Evolutionary conservation across 495 filamentous ascomycete genomes (phyloP).

Genomic region (Lepidopterella palustris): DNA sequence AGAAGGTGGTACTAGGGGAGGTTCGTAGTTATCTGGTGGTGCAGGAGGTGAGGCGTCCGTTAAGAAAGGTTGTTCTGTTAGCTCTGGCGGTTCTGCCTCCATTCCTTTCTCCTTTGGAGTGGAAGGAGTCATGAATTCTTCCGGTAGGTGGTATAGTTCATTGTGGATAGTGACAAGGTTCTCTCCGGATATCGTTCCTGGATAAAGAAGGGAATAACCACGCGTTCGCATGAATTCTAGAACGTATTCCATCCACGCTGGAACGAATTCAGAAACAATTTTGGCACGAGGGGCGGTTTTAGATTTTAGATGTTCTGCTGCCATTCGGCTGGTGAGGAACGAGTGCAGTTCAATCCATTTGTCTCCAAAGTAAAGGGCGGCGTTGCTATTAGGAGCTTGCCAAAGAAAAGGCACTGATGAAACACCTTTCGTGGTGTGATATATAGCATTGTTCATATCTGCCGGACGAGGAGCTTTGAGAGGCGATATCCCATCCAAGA

Average conservation of each 20-base stretch:
- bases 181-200: slow-evolving; percentile 45
- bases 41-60: slow-evolving; percentile 17
- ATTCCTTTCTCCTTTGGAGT: background rate
- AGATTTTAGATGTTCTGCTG: slow-evolving; percentile 27
- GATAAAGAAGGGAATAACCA: slow-evolving; percentile 71
- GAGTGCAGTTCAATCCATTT: slow-evolving; percentile 77
- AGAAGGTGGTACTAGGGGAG: slow-evolving; percentile 8
- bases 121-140: slow-evolving; percentile 48
- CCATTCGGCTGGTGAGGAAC: slow-evolving; percentile 56
- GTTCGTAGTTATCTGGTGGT: slow-evolving; percentile 17
- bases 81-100: background rate
- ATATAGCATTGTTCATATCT: slow-evolving; percentile 24
- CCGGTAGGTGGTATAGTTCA: slow-evolving; percentile 63
- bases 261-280: slow-evolving; percentile 45
- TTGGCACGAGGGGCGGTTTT: slow-evolving; percentile 13
- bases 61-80: slow-evolving; percentile 28
- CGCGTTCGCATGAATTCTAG: slow-evolving; percentile 63
- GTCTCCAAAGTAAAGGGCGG: slow-evolving; percentile 71
- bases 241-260: slow-evolving; percentile 71
- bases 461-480: slow-evolving; percentile 47
- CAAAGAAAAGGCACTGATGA: slow-evolving; percentile 59
- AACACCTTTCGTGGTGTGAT: slow-evolving; percentile 23
- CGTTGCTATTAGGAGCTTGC: slow-evolving; percentile 75
- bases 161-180: slow-evolving; percentile 62
- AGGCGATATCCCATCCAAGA: slow-evolving; percentile 48